These are phyloP conservation scores for Terana coerulea DNA, from an alignment of 768 basidiomycete species.

Conservation along the genomic window DNA sequence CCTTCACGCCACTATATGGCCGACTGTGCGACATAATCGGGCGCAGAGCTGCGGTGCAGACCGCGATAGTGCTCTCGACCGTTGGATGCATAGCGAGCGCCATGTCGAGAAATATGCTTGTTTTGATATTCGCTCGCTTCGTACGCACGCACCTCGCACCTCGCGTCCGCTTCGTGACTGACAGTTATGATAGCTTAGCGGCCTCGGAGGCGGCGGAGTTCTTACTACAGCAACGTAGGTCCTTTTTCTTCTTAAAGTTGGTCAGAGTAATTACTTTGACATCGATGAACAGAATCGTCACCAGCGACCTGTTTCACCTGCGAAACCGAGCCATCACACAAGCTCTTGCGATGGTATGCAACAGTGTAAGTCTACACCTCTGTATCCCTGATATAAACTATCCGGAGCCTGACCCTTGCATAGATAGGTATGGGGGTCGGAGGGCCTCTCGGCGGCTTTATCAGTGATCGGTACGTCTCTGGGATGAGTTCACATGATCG, in stretches of 20 bases:
- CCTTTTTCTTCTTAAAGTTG: not conserved
- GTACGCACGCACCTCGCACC: slow-evolving; percentile 37
- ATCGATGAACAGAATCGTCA: slow-evolving; percentile 48
- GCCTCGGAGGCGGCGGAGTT: slow-evolving; percentile 77
- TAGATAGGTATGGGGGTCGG: slow-evolving; percentile 78
- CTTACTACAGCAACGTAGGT: slow-evolving; percentile 67
- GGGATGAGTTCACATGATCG: not conserved
- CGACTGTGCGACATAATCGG: slow-evolving; percentile 74
- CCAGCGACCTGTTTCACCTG: slow-evolving; percentile 77
- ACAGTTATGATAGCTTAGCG: slow-evolving; percentile 48
- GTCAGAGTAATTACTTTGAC: not conserved
- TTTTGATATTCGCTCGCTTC: slow-evolving; percentile 69
- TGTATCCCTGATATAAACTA: not conserved
- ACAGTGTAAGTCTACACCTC: slow-evolving; percentile 46
- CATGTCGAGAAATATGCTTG: slow-evolving; percentile 63
- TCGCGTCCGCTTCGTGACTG: not conserved
- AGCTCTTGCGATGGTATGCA: slow-evolving; percentile 69
- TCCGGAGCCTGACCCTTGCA: not conserved
- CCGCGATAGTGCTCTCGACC: slow-evolving; percentile 56
- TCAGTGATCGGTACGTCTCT: slow-evolving; percentile 56
- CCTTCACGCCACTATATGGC: slow-evolving; percentile 81
- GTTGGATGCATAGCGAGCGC: slow-evolving; percentile 68
- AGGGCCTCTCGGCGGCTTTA: slow-evolving; percentile 66
- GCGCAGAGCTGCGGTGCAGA: slow-evolving; percentile 61
- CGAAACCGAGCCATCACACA: slow-evolving; percentile 72